phyloP scores from a whole-genome alignment of 352 stramenopile species.

The Paralagenidium karlingii region DNA sequence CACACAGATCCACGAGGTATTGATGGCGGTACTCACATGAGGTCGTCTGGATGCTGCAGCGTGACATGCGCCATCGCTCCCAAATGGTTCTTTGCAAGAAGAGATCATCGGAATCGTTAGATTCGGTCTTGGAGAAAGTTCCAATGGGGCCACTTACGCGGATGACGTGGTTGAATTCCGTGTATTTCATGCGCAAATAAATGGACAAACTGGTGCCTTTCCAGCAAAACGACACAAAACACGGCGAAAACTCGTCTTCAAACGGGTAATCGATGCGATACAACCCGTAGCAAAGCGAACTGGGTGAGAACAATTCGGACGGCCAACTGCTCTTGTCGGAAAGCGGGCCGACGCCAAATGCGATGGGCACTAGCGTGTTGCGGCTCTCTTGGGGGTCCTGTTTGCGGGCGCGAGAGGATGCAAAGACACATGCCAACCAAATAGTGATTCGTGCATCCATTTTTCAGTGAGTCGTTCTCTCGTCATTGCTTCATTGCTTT shows the following conservation, averaged over 20 bases:
- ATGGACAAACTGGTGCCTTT: conserved; percentile 79
- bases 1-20: neutral
- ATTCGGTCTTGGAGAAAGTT: neutral
- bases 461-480: neutral
- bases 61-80: conserved; percentile 61
- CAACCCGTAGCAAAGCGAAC: conserved; percentile 69
- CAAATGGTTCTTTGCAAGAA: conserved; percentile 54
- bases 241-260: conserved; percentile 35
- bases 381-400: conserved; percentile 68
- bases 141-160: conserved; percentile 20
- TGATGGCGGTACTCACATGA: conserved; percentile 29
- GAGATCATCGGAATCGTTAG: neutral
- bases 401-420: too few relatives aligned
- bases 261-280: conserved; percentile 58
- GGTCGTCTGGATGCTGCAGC: conserved; percentile 58
- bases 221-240: conserved; percentile 80
- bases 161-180: conserved; percentile 84
- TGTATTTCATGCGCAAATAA: conserved; percentile 77
- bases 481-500: neutral
- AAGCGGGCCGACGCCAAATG: conserved; percentile 44
- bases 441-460: neutral
- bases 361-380: conserved; percentile 70
- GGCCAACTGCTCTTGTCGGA: conserved; percentile 66
- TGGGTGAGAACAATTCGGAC: conserved; percentile 61
- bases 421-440: neutral